phyloP scores from a whole-genome alignment of 768 basidiomycete genomes.

The Xerocomus potaroensis region DNA sequence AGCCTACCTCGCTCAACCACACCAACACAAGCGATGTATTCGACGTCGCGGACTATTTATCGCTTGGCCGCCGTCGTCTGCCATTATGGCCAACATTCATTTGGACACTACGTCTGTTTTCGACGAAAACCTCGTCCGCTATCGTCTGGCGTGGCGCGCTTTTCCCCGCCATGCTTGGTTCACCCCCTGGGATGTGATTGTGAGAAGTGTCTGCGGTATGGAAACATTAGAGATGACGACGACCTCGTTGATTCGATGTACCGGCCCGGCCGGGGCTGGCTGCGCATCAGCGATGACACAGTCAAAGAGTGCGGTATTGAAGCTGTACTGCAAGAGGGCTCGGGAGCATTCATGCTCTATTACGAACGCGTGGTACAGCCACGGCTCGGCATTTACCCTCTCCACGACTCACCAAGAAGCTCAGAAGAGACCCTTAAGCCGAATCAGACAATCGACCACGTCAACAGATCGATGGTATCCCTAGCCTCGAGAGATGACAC shows the following conservation, averaged over 20 bases:
- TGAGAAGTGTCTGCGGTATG: slow-evolving; percentile 41
- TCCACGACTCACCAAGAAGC: slow-evolving; percentile 37
- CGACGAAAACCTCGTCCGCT: slow-evolving; percentile 70
- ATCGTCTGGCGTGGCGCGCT: slow-evolving; percentile 36
- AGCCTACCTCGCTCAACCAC: slow-evolving; percentile 46
- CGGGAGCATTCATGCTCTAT: slow-evolving; percentile 86
- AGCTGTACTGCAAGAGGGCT: slow-evolving; percentile 67
- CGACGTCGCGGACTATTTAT: slow-evolving; percentile 68
- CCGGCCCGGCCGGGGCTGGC: slow-evolving; percentile 66
- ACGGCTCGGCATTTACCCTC: slow-evolving; percentile 32
- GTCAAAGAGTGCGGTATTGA: slow-evolving; percentile 75
- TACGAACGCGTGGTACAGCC: slow-evolving; percentile 69
- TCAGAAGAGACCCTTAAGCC: slow-evolving; percentile 68
- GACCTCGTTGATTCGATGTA: slow-evolving; percentile 31
- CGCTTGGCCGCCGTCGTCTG: slow-evolving; percentile 83
- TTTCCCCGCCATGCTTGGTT: slow-evolving; percentile 34
- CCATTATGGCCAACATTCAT: slow-evolving; percentile 89
- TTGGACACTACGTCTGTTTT: slow-evolving; percentile 93
- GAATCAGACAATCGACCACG: slow-evolving; percentile 31
- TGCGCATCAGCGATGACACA: slow-evolving; percentile 82
- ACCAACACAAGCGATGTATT: slow-evolving; percentile 52
- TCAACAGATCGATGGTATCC: slow-evolving; percentile 47
- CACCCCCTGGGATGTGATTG: slow-evolving; percentile 47
- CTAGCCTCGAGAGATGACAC: slow-evolving; percentile 30
- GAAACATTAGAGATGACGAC: slow-evolving; percentile 57